Base-by-base conservation (phyloP, 495 filamentous ascomycete species). In the Gamarada debralockiae region DNA sequence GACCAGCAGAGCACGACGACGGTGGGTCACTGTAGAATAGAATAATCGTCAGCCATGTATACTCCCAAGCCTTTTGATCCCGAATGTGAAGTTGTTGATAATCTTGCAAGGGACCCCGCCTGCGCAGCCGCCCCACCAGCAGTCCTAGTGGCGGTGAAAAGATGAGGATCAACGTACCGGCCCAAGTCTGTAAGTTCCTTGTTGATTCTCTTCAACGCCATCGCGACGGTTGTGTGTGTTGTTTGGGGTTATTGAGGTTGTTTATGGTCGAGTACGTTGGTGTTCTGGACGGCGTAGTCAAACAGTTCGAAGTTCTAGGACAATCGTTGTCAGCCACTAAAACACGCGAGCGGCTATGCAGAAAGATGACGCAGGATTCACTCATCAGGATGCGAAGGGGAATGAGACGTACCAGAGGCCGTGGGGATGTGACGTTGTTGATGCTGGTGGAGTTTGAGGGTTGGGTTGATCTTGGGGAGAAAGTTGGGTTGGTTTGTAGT, bases 171-270 rank as follows among this genome's bases (percentile, higher is more conserved):
- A 64, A 81, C 76, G 49, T 96, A 98, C 92, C 93, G 90, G 78
- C 93, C 93, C 68, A 98, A 85, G 68, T 98, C 93, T 76, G 90
- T 89, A 75, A 98, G 87, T 82, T 98, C 93, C 85, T 97, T 98
- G 84, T 96, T 97, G 78, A 98, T 98, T 72, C 93, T 83, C 89
- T 98, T 98, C 68, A 98, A 85, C 76, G 93, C 93, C 93, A 98
- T 98, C 63, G 64, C 72, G 71, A 65, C 50, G 63, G 66, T 65
- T 64, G 62, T 70, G 57, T 57, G 52, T 37, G 24, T 22, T 49
- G 25, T 47, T 14, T 29, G 27, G 45, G 54, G 39, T 49, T 50
- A 23, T 37, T 24, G 48, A 27, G 36, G 34, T 53, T 12, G 37
- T 50, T 18, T 50, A 37, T 3, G 34, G 38, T 58, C 51, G 58